Evolutionary conservation across 192 early-diverging fungal genomes (phyloP), one percentile per base, ranked within the genome.

Genomic region (Linnemannia hyalina): DNA sequence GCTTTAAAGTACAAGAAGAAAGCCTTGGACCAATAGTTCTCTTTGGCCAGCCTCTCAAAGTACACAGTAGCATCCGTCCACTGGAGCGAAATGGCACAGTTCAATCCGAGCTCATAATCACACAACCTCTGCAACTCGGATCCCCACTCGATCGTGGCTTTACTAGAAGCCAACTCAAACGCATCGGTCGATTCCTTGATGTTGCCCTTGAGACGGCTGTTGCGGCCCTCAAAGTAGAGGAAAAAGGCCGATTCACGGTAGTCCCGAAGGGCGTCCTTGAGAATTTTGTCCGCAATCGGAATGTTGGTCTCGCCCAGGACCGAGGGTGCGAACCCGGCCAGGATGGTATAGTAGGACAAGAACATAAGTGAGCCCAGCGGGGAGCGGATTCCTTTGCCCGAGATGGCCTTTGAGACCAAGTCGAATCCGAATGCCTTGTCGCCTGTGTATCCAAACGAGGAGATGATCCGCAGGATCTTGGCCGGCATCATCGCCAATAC

Each of bases 361-460:
- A 90, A 93, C 91, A 91, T 86, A 23, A 92, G 73, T 2, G 91
- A 92, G 26, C 90, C 91, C 63, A 91, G 54, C 0, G 91, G 91
- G 4, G 91, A 92, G 16, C 91, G 90, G 36, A 92, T 88, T 22
- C 90, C 85, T 60, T 86, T 80, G 47, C 88, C 88, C 29, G 88
- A 86, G 54, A 92, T 80, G 47, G 87, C 88, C 72, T 89, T 82
- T 46, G 88, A 88, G 18, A 93, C 74, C 35, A 93, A 57, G 18
- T 90, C 91, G 70, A 93, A 89, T 16, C 92, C 92, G 60, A 93
- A 85, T 38, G 89, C 82, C 75, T 90, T 90, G 80, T 93, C 90
- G 20, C 88, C 90, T 46, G 82, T 87, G 88, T 90, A 93, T 13
- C 91, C 92, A 70, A 93, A 91, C 4, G 91, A 88, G 2, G 90